phyloP scores from a whole-genome alignment of 176 grass and related monocot genomes.

The Lolium rigidum region DNA sequence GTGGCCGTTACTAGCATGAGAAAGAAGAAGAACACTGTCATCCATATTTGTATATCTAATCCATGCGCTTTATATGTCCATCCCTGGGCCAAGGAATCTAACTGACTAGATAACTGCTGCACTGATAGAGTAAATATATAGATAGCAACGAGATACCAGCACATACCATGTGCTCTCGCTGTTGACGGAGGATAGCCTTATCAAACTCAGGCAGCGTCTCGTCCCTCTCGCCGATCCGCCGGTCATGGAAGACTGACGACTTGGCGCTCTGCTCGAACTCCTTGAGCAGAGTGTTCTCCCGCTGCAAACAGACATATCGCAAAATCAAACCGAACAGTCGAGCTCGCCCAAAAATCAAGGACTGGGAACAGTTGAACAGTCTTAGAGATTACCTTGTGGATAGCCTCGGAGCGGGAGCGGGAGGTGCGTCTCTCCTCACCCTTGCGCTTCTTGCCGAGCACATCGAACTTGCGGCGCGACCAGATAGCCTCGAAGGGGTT shows the following conservation, averaged over 20 bases:
- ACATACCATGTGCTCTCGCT: conserved; percentile 81
- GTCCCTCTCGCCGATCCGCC: conserved; percentile 90
- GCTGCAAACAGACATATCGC: conserved; percentile 46
- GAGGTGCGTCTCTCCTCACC: conserved; percentile 78
- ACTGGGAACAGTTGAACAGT: not conserved
- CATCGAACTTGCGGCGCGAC: conserved; percentile 94
- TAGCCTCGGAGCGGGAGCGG: conserved; percentile 68
- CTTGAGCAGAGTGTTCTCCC: conserved; percentile 92
- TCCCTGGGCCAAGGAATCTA: not conserved
- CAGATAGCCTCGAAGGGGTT: conserved; percentile 96
- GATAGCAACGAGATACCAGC: not conserved
- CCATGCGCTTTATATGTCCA: not conserved
- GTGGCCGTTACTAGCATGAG: not conserved
- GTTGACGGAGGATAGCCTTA: conserved; percentile 80
- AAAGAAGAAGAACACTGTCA: not conserved
- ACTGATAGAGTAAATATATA: not conserved
- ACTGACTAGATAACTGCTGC: conserved; percentile 13
- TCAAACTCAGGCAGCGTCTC: conserved; percentile 81
- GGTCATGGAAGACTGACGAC: conserved; percentile 79
- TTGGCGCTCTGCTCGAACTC: conserved; percentile 75
- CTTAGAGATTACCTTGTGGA: conserved; percentile 65
- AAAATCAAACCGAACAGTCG: conserved; percentile 19
- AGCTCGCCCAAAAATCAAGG: not conserved
- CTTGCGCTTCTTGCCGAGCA: conserved; percentile 92
- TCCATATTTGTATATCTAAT: not conserved